Evolutionary conservation across 371 early-diverging fungal genomes (phyloP).

Genomic region (Basidiobolus meristosporus): DNA sequence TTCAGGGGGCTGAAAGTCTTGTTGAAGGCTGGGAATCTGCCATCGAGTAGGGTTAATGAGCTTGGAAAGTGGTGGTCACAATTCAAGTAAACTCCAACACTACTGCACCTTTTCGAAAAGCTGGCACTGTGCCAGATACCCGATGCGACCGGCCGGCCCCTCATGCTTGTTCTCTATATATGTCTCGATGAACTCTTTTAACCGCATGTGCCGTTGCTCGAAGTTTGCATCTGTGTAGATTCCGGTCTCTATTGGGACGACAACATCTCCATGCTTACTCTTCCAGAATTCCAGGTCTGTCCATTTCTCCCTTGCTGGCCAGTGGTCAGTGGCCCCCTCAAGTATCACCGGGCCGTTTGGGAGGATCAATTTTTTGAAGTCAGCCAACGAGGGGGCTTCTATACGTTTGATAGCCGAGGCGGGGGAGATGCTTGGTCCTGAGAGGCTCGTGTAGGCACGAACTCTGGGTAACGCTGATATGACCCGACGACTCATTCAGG

Average conservation of each 20-base stretch:
- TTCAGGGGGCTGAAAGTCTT: slow-evolving; percentile 60
- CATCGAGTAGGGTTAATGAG: too few relatives aligned
- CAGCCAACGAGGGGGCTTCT: slow-evolving; percentile 7
- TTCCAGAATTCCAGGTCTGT: slow-evolving; percentile 29
- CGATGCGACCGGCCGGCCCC: slow-evolving; percentile 4
- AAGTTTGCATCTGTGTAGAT: slow-evolving; percentile 59
- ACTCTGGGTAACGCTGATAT: too few relatives aligned
- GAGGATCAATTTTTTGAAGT: slow-evolving; percentile 6
- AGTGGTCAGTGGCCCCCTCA: slow-evolving; percentile 28
- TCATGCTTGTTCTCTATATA: slow-evolving; percentile 10
- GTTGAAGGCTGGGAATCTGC: too few relatives aligned
- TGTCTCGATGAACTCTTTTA: slow-evolving; percentile 44
- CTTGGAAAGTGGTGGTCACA: too few relatives aligned
- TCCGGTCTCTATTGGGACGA: slow-evolving; percentile 80
- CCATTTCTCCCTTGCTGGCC: slow-evolving; percentile 62
- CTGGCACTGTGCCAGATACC: slow-evolving; percentile 84
- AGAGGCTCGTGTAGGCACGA: too few relatives aligned
- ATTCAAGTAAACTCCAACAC: too few relatives aligned
- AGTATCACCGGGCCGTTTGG: slow-evolving; percentile 21
- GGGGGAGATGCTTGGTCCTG: too few relatives aligned
- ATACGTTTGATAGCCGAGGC: slow-evolving; percentile 6
- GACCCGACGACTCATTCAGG: too few relatives aligned
- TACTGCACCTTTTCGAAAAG: slow-evolving; percentile 62
- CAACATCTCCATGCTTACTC: slow-evolving; percentile 37
- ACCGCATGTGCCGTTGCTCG: slow-evolving; percentile 56